Base-by-base conservation (phyloP, 139 green algal species). In the Chlamydomonas sp. region DNA sequence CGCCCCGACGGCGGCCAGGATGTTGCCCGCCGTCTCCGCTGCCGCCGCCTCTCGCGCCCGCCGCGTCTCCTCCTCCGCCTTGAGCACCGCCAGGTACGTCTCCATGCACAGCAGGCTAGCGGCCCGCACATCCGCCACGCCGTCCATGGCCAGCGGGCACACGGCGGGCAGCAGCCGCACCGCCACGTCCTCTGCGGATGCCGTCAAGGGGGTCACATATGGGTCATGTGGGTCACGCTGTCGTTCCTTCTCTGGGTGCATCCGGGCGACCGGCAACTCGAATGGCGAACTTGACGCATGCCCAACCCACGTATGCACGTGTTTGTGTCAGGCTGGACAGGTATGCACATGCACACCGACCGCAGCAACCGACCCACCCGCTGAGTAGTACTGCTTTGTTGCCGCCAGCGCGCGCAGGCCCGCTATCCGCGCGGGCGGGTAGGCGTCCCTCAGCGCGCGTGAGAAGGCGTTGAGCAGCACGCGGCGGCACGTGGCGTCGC, bases 391-490 rank as follows among this genome's bases (percentile, higher is more conserved):
- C 74, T 68, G 77, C 61, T 86, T 91, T 15, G 97, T 99, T 57
- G 95, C 93, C 60, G 94, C 81, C 68, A 99, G 90, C 57, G 97
- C 96, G 86, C 89, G 85, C 85, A 92, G 82, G 1, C 89, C 72
- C 1, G 96, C 96, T 20, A 95, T 88, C 0, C 95, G 92, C 0
- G 97, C 95, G 12, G 96, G 96, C 2, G 96, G 96, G 90, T 98
- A 99, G 20, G 63, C 78, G 90, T 99, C 98, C 79, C 96, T 96
- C 20, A 99, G 89, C 1, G 97, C 96, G 4, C 98, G 90, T 0
- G 95, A 96, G 93, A 99, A 99, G 57, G 98, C 98, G 84, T 99
- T 99, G 63, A 99, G 93, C 79, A 99, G 95, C 71, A 99, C 96
- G 1, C 90, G 75, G 75, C 87, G 81, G 88, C 90, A 91, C 1